These are phyloP conservation scores for Nitzschia palea DNA, from an alignment of 108 stramenopile genomes.

Conservation along the genomic window DNA sequence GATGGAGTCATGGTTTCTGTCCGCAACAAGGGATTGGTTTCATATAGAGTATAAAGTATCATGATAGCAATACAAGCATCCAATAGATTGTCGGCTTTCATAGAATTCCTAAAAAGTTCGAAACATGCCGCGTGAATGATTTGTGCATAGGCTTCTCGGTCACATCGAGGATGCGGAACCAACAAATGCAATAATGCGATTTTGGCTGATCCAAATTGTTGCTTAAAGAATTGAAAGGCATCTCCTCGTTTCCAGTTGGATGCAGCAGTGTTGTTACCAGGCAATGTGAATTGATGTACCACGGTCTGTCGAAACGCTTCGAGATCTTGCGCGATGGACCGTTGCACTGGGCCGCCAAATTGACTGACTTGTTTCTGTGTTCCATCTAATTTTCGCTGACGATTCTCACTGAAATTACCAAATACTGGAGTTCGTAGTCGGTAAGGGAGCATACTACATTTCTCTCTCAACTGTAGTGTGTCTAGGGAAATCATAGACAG, in stretches of 20 bases:
- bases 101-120: constrained; percentile 17
- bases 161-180: constrained; percentile 33
- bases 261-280: neutral
- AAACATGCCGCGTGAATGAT: constrained; percentile 42
- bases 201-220: constrained; percentile 24
- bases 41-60: constrained; percentile 34
- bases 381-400: constrained; percentile 7
- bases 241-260: constrained; percentile 7
- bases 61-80: constrained; percentile 20
- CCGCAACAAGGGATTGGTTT: constrained; percentile 40
- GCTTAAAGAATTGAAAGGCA: constrained; percentile 33
- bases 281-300: constrained; percentile 1
- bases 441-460: constrained; percentile 33
- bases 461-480: too few relatives aligned
- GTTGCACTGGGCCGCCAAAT: constrained; percentile 40
- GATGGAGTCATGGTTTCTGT: neutral
- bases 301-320: constrained; percentile 1
- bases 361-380: neutral
- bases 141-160: constrained; percentile 40
- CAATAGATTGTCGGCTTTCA: neutral
- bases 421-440: constrained; percentile 25
- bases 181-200: constrained; percentile 38
- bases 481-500: too few relatives aligned
- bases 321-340: constrained; percentile 34
- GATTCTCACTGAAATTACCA: constrained; percentile 14